A percentile compares a stretch with the other conserved stretches of the same genome.
Evolutionary conservation across 148 eudicot genomes (phyloP).

Genomic region (Bassia scoparia): DNA sequence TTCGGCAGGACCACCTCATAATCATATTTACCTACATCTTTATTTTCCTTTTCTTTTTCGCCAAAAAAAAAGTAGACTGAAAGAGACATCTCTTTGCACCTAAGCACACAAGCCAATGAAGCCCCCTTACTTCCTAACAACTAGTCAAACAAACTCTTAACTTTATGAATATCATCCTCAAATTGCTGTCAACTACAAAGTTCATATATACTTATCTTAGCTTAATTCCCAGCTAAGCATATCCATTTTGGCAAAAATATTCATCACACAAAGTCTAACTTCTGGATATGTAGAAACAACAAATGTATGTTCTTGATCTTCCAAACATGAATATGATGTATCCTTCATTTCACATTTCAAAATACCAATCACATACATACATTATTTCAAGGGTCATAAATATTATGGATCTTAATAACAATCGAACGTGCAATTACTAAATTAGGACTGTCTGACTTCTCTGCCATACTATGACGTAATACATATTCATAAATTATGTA

Average conservation of each 20-base stretch:
- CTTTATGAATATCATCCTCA: conserved; percentile 3
- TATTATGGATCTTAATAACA: too few species aligned
- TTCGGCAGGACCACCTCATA: conserved; percentile 24
- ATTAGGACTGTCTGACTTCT: too few species aligned
- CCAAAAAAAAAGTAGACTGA: background rate
- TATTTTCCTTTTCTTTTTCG: background rate
- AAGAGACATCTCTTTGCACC: conserved; percentile 29
- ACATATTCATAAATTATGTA: too few species aligned
- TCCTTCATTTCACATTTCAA: too few species aligned
- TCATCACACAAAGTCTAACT: conserved; percentile 16
- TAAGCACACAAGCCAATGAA: conserved; percentile 21
- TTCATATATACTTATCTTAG: conserved; percentile 15
- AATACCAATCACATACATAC: too few species aligned
- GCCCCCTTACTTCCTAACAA: background rate
- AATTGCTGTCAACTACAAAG: background rate
- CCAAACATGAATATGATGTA: background rate
- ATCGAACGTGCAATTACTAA: too few species aligned
- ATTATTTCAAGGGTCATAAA: too few species aligned
- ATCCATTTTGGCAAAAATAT: conserved; percentile 1
- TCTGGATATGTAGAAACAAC: background rate
- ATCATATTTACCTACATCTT: too few species aligned
- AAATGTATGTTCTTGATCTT: background rate
- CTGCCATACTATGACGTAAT: too few species aligned
- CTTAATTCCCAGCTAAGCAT: background rate
- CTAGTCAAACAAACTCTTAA: conserved; percentile 1